Evolutionary conservation across 2,329 filamentous ascomycete species (phyloP).

Genomic region (Exophiala spinifera): DNA sequence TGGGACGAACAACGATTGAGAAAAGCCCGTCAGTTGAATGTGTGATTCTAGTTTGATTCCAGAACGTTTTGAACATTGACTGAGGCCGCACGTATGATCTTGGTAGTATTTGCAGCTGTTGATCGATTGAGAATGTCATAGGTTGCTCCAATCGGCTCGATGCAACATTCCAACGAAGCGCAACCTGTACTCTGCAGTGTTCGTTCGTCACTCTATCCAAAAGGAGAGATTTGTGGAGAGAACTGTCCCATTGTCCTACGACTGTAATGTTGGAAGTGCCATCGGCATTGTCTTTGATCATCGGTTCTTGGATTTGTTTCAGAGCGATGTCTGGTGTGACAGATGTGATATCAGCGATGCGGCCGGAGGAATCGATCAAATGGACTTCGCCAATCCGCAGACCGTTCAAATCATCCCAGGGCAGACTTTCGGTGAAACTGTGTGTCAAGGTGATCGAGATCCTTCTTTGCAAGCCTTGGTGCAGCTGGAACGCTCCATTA

Average conservation of each 20-base stretch:
- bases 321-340: constrained; percentile 71
- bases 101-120: constrained; percentile 79
- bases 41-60: constrained; percentile 79
- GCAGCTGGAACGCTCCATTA: constrained; percentile 86
- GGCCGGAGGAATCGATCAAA: constrained; percentile 79
- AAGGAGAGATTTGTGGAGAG: constrained; percentile 83
- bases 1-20: constrained; percentile 78
- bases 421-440: constrained; percentile 80
- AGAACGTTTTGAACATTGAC: constrained; percentile 82
- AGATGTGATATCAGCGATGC: constrained; percentile 73
- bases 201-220: constrained; percentile 93
- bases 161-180: constrained; percentile 78
- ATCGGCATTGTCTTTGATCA: constrained; percentile 80
- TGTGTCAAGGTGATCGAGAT: constrained; percentile 87
- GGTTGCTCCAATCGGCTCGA: constrained; percentile 82
- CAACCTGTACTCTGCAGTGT: constrained; percentile 85
- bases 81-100: constrained; percentile 80
- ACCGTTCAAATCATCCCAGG: constrained; percentile 78
- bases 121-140: constrained; percentile 79
- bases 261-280: constrained; percentile 84
- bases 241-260: constrained; percentile 95
- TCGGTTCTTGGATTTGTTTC: constrained; percentile 72
- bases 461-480: constrained; percentile 87
- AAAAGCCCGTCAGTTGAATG: constrained; percentile 85
- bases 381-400: constrained; percentile 78